These are phyloP conservation scores for Tulasnella sp. DNA, from an alignment of 768 basidiomycete genomes.

Conservation along the genomic window DNA sequence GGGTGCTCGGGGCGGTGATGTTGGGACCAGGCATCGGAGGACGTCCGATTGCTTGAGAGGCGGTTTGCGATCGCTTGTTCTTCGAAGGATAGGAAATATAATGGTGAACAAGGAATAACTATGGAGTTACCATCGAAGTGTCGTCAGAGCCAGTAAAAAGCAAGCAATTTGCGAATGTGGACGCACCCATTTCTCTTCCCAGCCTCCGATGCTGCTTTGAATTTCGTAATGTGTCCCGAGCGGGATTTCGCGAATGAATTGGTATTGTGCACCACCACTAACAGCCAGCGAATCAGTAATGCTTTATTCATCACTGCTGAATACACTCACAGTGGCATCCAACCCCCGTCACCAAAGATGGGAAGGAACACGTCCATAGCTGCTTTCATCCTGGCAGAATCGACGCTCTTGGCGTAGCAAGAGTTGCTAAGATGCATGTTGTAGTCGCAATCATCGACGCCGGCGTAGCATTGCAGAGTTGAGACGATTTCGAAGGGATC, in stretches of 20 bases:
- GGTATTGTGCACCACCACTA: constrained; percentile 44
- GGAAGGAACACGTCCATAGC: constrained; percentile 42
- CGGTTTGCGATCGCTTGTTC: constrained; percentile 19
- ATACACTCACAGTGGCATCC: constrained; percentile 38
- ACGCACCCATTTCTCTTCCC: constrained; percentile 71
- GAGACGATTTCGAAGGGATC: constrained; percentile 41
- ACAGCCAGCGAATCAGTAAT: background rate
- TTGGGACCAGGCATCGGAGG: background rate
- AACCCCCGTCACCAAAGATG: constrained; percentile 47
- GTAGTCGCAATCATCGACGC: constrained; percentile 63
- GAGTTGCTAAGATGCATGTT: constrained; percentile 72
- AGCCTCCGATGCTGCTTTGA: constrained; percentile 41
- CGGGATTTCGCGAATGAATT: constrained; percentile 61
- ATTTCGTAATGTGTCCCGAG: constrained; percentile 52
- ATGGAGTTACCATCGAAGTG: background rate
- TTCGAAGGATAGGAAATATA: constrained; percentile 46
- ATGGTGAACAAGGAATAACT: constrained; percentile 55
- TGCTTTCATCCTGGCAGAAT: constrained; percentile 33
- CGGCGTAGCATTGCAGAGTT: constrained; percentile 38
- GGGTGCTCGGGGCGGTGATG: constrained; percentile 1
- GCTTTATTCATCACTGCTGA: constrained; percentile 28
- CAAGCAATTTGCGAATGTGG: background rate
- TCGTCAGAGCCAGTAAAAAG: background rate
- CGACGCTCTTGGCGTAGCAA: constrained; percentile 50
- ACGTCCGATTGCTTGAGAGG: background rate